Evolutionary conservation across 176 grass and related monocot genomes (phyloP).

Genomic region (Cenchrus purpureus): DNA sequence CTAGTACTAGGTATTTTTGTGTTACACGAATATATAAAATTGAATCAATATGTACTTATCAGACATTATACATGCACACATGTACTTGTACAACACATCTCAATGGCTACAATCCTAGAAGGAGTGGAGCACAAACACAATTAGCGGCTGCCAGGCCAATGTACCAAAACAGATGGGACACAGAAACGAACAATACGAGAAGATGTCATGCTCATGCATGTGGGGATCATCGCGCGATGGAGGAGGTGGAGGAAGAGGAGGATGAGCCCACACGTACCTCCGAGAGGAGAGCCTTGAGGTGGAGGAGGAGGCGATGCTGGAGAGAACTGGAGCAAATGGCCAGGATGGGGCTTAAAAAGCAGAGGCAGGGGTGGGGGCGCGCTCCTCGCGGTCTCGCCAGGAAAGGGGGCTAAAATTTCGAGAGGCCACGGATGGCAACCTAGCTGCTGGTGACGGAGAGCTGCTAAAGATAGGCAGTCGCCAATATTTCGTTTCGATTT

Average conservation of each 20-base stretch:
- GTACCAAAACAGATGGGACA: neutral
- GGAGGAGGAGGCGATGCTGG: slow-evolving; percentile 12
- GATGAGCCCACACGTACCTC: slow-evolving; percentile 10
- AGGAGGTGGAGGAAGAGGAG: neutral
- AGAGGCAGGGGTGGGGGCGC: neutral
- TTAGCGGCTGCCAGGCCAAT: no score
- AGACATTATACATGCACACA: neutral
- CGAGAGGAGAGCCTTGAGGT: slow-evolving; percentile 38
- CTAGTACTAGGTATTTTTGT: neutral
- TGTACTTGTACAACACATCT: no score
- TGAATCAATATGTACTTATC: neutral
- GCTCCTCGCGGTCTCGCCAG: slow-evolving; percentile 1
- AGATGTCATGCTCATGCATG: no score
- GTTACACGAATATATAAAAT: neutral
- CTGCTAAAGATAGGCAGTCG: no score
- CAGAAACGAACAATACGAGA: neutral
- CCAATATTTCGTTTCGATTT: no score
- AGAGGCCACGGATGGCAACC: neutral
- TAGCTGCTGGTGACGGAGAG: no score
- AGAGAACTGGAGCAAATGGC: neutral
- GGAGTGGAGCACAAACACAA: no score
- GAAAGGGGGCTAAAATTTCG: neutral
- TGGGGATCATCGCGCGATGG: no score
- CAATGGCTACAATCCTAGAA: no score
- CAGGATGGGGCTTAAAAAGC: neutral